Percentiles rank a stretch among this genome's conserved stretches.
phyloP scores from a whole-genome alignment of 768 basidiomycete species.

The Hericium coralloides region DNA sequence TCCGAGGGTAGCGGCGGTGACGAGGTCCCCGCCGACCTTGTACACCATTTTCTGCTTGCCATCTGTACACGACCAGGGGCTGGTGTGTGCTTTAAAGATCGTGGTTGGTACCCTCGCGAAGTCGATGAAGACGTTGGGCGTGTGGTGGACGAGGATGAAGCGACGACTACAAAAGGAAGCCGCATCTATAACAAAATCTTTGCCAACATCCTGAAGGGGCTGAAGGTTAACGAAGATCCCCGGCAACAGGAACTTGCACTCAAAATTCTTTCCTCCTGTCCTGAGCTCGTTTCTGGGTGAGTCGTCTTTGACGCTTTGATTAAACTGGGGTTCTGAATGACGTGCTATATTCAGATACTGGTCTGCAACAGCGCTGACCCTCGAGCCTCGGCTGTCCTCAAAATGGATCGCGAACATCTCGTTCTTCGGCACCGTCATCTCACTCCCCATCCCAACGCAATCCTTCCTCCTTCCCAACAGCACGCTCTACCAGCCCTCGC shows the following conservation, averaged over 20 bases:
- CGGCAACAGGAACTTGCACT: conserved; percentile 78
- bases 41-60: conserved; percentile 81
- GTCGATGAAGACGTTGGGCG: conserved; percentile 31
- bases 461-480: conserved; percentile 47
- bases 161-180: conserved; percentile 26
- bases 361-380: conserved; percentile 54
- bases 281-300: conserved; percentile 77
- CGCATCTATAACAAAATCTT: conserved; percentile 81
- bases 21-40: conserved; percentile 65
- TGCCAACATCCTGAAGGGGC: conserved; percentile 56
- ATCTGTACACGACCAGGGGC: conserved; percentile 73
- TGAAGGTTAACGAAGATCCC: conserved; percentile 86
- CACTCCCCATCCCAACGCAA: conserved; percentile 57
- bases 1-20: conserved; percentile 42
- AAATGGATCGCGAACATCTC: conserved; percentile 90
- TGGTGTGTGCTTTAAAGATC: conserved; percentile 83
- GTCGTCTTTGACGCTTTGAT: conserved; percentile 14
- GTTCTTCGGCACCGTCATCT: conserved; percentile 71
- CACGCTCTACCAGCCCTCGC: conserved; percentile 53
- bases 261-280: conserved; percentile 74
- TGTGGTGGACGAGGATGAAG: conserved; percentile 28
- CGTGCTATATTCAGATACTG: conserved; percentile 49
- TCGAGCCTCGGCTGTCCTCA: conserved; percentile 81
- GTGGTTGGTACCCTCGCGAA: conserved; percentile 86
- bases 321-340: conserved; percentile 1